phyloP scores from a whole-genome alignment of 2,329 filamentous ascomycete species.

The Fonsecaea pedrosoi region DNA sequence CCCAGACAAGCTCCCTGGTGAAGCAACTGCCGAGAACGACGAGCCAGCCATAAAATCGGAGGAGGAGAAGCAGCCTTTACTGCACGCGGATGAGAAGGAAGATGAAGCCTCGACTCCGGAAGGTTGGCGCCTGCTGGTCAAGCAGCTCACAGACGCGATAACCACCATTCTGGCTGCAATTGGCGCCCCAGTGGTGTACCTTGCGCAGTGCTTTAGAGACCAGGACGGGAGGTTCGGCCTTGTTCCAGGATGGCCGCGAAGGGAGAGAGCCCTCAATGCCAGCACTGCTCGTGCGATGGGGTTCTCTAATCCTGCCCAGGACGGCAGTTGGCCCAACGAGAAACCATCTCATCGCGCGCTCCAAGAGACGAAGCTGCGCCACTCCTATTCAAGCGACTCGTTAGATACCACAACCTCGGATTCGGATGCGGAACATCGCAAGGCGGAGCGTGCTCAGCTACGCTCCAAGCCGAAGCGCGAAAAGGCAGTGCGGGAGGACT shows the following conservation, averaged over 20 bases:
- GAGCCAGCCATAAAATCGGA: conserved; percentile 52
- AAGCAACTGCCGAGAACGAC: conserved; percentile 39
- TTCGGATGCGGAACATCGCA: conserved; percentile 37
- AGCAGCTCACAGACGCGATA: conserved; percentile 73
- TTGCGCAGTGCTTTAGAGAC: conserved; percentile 83
- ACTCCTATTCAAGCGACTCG: conserved; percentile 40
- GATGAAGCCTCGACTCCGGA: conserved; percentile 46
- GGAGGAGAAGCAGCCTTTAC: conserved; percentile 72
- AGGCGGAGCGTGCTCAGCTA: conserved; percentile 15
- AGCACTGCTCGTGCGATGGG: conserved; percentile 36
- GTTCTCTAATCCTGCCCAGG: conserved; percentile 28
- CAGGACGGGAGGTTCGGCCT: conserved; percentile 79
- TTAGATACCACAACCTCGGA: conserved; percentile 32
- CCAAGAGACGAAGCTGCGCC: conserved; percentile 36
- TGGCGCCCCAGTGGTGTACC: conserved; percentile 78
- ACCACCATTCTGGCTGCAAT: conserved; percentile 80
- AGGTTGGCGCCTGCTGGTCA: conserved; percentile 63
- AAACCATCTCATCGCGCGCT: conserved; percentile 32
- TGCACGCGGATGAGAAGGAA: conserved; percentile 55
- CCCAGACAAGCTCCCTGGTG: conserved; percentile 39
- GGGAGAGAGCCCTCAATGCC: conserved; percentile 22
- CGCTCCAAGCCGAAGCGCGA: conserved; percentile 27
- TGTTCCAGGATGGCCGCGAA: conserved; percentile 70
- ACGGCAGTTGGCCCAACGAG: conserved; percentile 24
- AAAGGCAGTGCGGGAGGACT: conserved; percentile 25